Evolutionary conservation across 202 grass and related monocot species (phyloP).

Genomic region (Bolboschoenoplectus hybrid): DNA sequence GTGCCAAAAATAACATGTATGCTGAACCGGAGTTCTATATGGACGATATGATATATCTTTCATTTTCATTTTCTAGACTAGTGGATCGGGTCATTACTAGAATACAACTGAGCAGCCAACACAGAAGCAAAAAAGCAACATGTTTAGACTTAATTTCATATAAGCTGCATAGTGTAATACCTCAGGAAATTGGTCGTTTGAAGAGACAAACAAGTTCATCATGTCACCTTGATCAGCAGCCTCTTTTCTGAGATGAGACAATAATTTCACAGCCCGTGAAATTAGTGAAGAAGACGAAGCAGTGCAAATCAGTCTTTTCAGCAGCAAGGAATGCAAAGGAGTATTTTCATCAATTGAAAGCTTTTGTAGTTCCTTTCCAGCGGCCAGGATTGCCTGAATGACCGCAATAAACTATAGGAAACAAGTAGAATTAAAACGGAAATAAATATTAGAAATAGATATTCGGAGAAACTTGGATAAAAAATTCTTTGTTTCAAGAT

Average conservation of each 20-base stretch:
- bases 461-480: neutral
- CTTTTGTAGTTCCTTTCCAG: conserved; percentile 76
- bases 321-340: conserved; percentile 58
- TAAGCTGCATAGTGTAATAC: conserved; percentile 42
- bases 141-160: conserved; percentile 12
- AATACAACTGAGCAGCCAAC: neutral
- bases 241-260: conserved; percentile 86
- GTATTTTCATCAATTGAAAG: conserved; percentile 55
- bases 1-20: neutral
- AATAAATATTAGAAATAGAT: conserved; percentile 24
- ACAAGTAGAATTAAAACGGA: conserved; percentile 8
- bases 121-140: conserved; percentile 8
- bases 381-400: conserved; percentile 74
- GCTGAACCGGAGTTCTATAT: neutral
- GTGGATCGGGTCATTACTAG: neutral
- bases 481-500: conserved; percentile 8
- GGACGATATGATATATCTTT: neutral
- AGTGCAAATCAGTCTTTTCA: conserved; percentile 80
- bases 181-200: conserved; percentile 79
- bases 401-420: conserved; percentile 68
- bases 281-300: conserved; percentile 71
- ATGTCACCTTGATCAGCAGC: conserved; percentile 84
- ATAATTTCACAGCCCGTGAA: conserved; percentile 58
- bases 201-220: conserved; percentile 76
- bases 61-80: conserved; percentile 3